A percentile compares a stretch with the other conserved stretches of the same genome.
Conservation (phyloP, 768 basidiomycete genomes). For the Lentinula raphanica region DNA sequence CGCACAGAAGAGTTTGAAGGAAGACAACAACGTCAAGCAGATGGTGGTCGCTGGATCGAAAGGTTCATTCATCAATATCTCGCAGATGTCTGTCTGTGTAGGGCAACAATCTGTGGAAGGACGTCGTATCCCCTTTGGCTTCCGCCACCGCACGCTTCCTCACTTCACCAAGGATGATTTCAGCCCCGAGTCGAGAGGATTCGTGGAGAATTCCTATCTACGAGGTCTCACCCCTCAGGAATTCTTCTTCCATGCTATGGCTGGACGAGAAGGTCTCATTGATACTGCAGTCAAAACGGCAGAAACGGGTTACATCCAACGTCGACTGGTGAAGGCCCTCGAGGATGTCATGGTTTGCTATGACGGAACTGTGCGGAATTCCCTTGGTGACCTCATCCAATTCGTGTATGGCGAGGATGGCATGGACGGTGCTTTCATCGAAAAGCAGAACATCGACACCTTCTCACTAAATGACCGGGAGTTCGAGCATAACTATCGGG, state of each 20-base stretch:
- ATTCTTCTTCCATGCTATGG: constrained; percentile 99
- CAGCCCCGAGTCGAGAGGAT: constrained; percentile 95
- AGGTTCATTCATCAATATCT: constrained; percentile 99
- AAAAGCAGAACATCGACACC: constrained; percentile 90
- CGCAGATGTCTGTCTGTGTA: constrained; percentile 99
- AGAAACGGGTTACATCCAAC: constrained; percentile 98
- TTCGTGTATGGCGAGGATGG: constrained; percentile 98
- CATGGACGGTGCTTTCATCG: constrained; percentile 97
- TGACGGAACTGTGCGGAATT: constrained; percentile 97
- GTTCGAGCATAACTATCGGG: constrained; percentile 91
- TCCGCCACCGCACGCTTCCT: constrained; percentile 92
- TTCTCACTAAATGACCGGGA: constrained; percentile 75
- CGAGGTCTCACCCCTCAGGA: constrained; percentile 96
- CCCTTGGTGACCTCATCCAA: constrained; percentile 91
- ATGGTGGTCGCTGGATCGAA: constrained; percentile 99
- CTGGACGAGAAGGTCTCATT: constrained; percentile 96
- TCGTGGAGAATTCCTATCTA: constrained; percentile 98
- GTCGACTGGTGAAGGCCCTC: constrained; percentile 94
- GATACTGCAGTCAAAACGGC: constrained; percentile 99
- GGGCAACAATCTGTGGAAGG: constrained; percentile 98
- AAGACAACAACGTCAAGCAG: constrained; percentile 99
- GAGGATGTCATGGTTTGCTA: constrained; percentile 98
- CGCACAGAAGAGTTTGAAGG: constrained; percentile 96
- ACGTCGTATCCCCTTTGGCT: constrained; percentile 96
- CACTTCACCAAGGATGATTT: constrained; percentile 99